Evolutionary conservation across 2,329 filamentous ascomycete species (phyloP).

Genomic region (Tolypocladium amazonense): DNA sequence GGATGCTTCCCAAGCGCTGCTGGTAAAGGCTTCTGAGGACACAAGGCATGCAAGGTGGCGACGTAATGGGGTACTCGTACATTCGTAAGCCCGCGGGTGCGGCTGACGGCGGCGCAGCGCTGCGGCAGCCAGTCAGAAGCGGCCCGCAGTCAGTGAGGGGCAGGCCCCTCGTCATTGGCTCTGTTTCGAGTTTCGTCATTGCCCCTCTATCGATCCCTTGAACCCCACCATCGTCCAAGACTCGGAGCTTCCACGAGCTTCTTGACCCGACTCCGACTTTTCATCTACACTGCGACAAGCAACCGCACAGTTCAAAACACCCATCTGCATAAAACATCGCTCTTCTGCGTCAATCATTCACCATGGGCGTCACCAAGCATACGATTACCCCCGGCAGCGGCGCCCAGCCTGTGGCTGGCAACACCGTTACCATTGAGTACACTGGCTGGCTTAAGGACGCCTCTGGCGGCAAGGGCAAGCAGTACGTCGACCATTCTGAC

Average conservation of each 20-base stretch:
- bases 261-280: background rate
- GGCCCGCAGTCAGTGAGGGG: background rate
- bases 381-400: constrained; percentile 50
- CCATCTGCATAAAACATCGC: no score
- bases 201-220: background rate
- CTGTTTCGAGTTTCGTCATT: background rate
- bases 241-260: background rate
- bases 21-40: no score
- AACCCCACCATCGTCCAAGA: background rate
- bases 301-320: background rate
- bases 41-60: no score
- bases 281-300: background rate
- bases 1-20: no score
- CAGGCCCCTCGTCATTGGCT: background rate
- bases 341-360: constrained; percentile 13
- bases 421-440: constrained; percentile 82
- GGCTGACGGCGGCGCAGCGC: no score
- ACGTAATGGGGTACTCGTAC: no score
- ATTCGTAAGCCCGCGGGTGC: no score
- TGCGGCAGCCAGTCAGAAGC: background rate
- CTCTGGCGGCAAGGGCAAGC: constrained; percentile 51
- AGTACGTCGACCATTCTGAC: constrained; percentile 43
- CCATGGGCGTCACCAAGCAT: constrained; percentile 67
- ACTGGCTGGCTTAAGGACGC: constrained; percentile 74
- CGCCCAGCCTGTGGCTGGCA: constrained; percentile 50